Percentiles rank a stretch among this genome's conserved stretches.
Conservation (phyloP, 2,329 filamentous ascomycete species). For the Xylariaceae sp. region DNA sequence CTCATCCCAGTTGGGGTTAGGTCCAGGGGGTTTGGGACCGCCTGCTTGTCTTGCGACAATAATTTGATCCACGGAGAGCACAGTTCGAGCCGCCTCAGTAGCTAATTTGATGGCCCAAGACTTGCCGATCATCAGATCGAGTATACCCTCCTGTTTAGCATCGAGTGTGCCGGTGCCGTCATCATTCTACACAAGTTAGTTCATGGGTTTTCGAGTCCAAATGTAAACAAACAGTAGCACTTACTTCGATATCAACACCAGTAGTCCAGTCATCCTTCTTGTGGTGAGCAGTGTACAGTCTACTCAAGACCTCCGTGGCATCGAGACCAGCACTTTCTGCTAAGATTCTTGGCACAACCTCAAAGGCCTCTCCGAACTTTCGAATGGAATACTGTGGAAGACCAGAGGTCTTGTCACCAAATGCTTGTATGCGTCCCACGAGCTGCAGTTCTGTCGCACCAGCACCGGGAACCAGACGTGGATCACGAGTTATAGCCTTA, state of each 20-base stretch:
- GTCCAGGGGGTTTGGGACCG: conserved; percentile 92
- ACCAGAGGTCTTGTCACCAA: conserved; percentile 88
- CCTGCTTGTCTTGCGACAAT: conserved; percentile 97
- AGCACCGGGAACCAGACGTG: conserved; percentile 85
- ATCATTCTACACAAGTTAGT: conserved; percentile 10
- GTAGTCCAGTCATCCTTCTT: conserved; percentile 81
- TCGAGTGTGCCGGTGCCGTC: conserved; percentile 63
- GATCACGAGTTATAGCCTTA: conserved; percentile 94
- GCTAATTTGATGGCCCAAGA: conserved; percentile 96
- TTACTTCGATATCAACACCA: conserved; percentile 87
- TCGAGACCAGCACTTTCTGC: conserved; percentile 94
- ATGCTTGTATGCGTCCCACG: conserved; percentile 82
- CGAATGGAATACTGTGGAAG: conserved; percentile 94
- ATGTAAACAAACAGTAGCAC: conserved; percentile 16
- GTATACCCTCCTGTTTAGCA: conserved; percentile 78
- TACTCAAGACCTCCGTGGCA: conserved; percentile 91
- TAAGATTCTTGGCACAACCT: conserved; percentile 88
- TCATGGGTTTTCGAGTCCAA: background rate
- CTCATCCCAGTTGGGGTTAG: conserved; percentile 73
- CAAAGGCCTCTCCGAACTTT: conserved; percentile 95
- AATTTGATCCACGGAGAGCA: conserved; percentile 96
- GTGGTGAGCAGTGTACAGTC: conserved; percentile 88
- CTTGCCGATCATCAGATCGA: conserved; percentile 89
- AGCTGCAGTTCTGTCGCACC: conserved; percentile 93
- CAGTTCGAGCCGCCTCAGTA: conserved; percentile 87